Evolutionary conservation across 2,329 filamentous ascomycete species (phyloP).

Genomic region (Talaromyces atroroseus): DNA sequence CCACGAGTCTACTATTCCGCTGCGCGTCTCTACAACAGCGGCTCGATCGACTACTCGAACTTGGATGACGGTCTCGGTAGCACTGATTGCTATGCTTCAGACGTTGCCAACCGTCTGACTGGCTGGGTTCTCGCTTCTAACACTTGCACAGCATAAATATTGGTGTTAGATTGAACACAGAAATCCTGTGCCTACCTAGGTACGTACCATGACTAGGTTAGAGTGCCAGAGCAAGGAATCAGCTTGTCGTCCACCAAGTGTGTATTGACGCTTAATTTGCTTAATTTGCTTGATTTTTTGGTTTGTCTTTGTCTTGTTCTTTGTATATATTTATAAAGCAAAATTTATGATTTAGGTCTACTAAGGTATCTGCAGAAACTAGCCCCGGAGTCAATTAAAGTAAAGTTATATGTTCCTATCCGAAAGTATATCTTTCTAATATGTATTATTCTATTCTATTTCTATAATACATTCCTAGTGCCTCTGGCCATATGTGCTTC

Average conservation of each 20-base stretch:
- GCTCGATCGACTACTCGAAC: constrained; percentile 9
- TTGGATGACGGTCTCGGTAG: constrained; percentile 12
- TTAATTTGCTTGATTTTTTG: no score
- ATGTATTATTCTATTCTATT: no score
- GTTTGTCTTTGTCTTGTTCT: no score
- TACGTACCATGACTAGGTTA: neutral
- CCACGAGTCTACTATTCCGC: constrained; percentile 17
- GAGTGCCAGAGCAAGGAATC: neutral
- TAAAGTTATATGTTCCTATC: no score
- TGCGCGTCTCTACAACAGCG: constrained; percentile 19
- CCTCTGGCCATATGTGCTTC: no score
- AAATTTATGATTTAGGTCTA: neutral
- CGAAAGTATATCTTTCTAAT: no score
- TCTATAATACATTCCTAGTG: no score
- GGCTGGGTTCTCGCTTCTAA: neutral
- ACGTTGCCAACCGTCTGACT: constrained; percentile 6
- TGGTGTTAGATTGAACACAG: neutral
- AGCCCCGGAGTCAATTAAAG: no score
- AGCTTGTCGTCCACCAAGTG: neutral
- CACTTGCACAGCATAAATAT: neutral
- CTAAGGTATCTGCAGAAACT: no score
- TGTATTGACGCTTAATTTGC: neutral
- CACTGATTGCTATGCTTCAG: constrained; percentile 4
- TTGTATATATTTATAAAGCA: neutral
- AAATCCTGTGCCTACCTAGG: neutral